Percentiles rank a stretch among this genome's conserved stretches.
phyloP scores from a whole-genome alignment of 192 early-diverging fungal species.

The Backusella liffmaniae region DNA sequence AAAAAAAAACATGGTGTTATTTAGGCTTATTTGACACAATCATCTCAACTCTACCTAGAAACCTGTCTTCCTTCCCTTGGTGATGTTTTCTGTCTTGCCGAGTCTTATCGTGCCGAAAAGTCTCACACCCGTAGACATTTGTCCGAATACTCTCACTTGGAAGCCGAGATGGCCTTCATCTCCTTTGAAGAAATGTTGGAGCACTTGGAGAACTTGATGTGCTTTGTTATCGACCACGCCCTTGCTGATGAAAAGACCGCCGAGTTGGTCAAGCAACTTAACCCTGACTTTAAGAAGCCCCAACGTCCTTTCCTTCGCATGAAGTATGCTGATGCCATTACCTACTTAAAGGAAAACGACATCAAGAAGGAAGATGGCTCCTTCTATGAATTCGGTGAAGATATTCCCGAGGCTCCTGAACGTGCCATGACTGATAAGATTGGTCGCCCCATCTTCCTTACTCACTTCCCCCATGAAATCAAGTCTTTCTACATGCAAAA shows the following conservation, averaged over 20 bases:
- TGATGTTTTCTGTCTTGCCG: conserved; percentile 93
- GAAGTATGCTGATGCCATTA: conserved; percentile 95
- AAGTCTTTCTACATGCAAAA: conserved; percentile 99
- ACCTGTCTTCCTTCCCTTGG: conserved; percentile 93
- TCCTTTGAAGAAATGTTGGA: conserved; percentile 87
- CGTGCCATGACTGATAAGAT: conserved; percentile 99
- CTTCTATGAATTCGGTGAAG: conserved; percentile 96
- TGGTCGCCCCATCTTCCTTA: conserved; percentile 90
- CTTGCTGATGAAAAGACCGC: conserved; percentile 72
- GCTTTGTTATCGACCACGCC: conserved; percentile 76
- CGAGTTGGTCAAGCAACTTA: conserved; percentile 82
- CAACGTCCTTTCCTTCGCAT: conserved; percentile 90
- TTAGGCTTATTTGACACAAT: conserved; percentile 95
- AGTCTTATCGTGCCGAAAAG: conserved; percentile 98
- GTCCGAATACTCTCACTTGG: conserved; percentile 96
- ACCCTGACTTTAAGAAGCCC: conserved; percentile 86
- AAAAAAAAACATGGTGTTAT: too few relatives aligned
- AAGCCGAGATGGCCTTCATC: conserved; percentile 96
- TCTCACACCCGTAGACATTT: conserved; percentile 96
- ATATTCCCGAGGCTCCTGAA: conserved; percentile 98
- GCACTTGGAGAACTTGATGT: conserved; percentile 83
- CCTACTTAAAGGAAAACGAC: conserved; percentile 88
- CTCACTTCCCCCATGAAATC: conserved; percentile 95
- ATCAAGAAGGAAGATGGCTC: conserved; percentile 90
- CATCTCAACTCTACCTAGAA: conserved; percentile 98